These are phyloP conservation scores for Penicillium verrucosum DNA, from an alignment of 2,329 filamentous ascomycete genomes.

Conservation along the genomic window DNA sequence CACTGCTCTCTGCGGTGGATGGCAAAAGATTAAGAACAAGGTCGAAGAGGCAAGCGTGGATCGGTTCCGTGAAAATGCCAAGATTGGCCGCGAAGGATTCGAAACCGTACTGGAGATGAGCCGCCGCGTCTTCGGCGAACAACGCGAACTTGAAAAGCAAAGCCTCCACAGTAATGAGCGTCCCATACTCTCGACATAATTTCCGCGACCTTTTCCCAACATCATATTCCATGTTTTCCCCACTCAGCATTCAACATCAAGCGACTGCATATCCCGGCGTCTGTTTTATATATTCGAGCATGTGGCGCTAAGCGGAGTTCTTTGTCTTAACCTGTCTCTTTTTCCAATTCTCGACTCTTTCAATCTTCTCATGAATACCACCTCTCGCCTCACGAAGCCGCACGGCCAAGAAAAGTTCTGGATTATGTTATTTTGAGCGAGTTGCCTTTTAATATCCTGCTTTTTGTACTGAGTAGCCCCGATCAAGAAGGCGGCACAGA, in stretches of 20 bases:
- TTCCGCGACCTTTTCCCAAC: background rate
- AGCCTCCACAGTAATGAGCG: constrained; percentile 31
- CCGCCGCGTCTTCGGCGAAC: constrained; percentile 83
- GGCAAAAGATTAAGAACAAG: constrained; percentile 94
- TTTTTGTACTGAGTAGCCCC: background rate
- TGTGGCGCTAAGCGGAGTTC: constrained; percentile 26
- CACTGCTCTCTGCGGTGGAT: constrained; percentile 90
- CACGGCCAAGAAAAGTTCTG: constrained; percentile 13
- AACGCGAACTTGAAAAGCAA: constrained; percentile 63
- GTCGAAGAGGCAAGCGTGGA: constrained; percentile 91
- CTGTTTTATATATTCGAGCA: constrained; percentile 21
- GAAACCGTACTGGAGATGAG: constrained; percentile 94
- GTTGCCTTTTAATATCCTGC: background rate
- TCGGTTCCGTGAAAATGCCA: constrained; percentile 86
- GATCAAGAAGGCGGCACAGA: constrained; percentile 5
- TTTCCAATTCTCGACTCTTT: constrained; percentile 2
- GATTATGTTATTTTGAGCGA: constrained; percentile 10
- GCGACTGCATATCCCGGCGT: constrained; percentile 36
- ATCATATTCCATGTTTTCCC: constrained; percentile 4
- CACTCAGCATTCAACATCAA: constrained; percentile 16
- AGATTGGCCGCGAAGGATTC: constrained; percentile 88
- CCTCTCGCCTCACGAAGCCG: constrained; percentile 3
- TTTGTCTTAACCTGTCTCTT: constrained; percentile 1
- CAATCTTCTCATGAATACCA: constrained; percentile 11
- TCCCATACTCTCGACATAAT: background rate